phyloP scores from a whole-genome alignment of 345 rosid species.

The Triadica sebifera region DNA sequence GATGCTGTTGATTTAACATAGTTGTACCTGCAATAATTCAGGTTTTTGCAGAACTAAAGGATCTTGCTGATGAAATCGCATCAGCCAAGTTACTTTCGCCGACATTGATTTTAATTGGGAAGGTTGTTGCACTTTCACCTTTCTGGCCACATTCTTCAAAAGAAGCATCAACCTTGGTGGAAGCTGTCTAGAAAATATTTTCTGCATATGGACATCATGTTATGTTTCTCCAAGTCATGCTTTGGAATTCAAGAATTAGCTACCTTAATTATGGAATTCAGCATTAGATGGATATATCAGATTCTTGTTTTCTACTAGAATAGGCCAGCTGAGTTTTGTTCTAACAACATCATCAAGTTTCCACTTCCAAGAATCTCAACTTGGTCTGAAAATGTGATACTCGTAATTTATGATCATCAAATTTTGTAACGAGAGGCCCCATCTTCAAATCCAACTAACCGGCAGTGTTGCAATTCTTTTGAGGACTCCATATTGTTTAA shows the following conservation, averaged over 20 bases:
- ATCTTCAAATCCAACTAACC: too few relatives aligned
- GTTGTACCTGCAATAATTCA: conserved; percentile 22
- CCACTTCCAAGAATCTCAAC: not conserved
- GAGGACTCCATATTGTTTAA: too few relatives aligned
- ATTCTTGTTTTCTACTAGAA: not conserved
- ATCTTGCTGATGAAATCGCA: conserved; percentile 64
- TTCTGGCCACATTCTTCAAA: conserved; percentile 55
- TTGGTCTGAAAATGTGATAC: too few relatives aligned
- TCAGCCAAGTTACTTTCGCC: conserved; percentile 67
- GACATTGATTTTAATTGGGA: conserved; percentile 79
- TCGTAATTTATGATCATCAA: too few relatives aligned
- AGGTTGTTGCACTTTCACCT: conserved; percentile 86
- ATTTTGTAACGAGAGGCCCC: too few relatives aligned
- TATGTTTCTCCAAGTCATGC: too few relatives aligned
- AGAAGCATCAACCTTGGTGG: conserved; percentile 15
- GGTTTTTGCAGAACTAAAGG: conserved; percentile 80
- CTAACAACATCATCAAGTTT: not conserved
- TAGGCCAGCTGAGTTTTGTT: not conserved
- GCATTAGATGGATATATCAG: not conserved
- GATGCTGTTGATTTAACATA: not conserved
- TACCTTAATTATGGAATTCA: too few relatives aligned
- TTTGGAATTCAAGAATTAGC: too few relatives aligned
- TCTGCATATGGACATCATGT: not conserved
- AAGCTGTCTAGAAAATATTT: not conserved
- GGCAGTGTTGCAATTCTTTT: too few relatives aligned